Conservation (phyloP, 2,329 filamentous ascomycete genomes). For the Paecilomyces formosus region DNA sequence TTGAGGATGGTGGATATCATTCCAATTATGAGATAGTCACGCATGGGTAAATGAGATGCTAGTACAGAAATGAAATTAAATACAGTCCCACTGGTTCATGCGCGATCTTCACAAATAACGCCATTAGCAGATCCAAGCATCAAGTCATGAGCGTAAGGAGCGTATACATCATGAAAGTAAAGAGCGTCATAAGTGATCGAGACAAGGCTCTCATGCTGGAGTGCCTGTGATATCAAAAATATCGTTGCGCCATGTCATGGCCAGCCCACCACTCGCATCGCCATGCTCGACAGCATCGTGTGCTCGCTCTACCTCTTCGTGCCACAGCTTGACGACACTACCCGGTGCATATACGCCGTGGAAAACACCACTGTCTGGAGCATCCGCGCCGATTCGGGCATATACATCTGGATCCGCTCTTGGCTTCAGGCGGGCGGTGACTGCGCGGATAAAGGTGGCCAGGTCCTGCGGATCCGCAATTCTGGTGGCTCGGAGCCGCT, state of each 20-base stretch:
- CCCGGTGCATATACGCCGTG: slow-evolving; percentile 80
- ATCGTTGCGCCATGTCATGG: slow-evolving; percentile 62
- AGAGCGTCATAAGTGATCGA: neutral
- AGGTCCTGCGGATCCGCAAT: slow-evolving; percentile 75
- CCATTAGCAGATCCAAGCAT: neutral
- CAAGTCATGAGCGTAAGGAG: neutral
- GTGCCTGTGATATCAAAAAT: slow-evolving; percentile 53
- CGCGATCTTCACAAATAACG: neutral
- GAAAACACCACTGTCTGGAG: slow-evolving; percentile 60
- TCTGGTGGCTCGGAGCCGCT: slow-evolving; percentile 75
- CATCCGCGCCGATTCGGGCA: slow-evolving; percentile 61
- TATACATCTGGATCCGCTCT: slow-evolving; percentile 70
- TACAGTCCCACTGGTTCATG: neutral
- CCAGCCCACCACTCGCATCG: slow-evolving; percentile 52
- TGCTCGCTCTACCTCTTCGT: slow-evolving; percentile 64
- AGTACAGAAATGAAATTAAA: neutral
- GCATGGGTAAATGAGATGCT: neutral
- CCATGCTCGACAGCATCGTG: slow-evolving; percentile 62
- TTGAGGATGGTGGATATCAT: neutral
- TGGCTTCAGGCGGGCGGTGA: slow-evolving; percentile 67
- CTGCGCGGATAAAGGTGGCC: slow-evolving; percentile 72
- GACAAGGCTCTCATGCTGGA: neutral
- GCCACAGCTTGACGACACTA: slow-evolving; percentile 82
- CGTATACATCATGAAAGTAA: neutral
- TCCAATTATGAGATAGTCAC: no score